Evolutionary conservation across 179 eudicot species (phyloP).

Genomic region (Silene noctiflora): DNA sequence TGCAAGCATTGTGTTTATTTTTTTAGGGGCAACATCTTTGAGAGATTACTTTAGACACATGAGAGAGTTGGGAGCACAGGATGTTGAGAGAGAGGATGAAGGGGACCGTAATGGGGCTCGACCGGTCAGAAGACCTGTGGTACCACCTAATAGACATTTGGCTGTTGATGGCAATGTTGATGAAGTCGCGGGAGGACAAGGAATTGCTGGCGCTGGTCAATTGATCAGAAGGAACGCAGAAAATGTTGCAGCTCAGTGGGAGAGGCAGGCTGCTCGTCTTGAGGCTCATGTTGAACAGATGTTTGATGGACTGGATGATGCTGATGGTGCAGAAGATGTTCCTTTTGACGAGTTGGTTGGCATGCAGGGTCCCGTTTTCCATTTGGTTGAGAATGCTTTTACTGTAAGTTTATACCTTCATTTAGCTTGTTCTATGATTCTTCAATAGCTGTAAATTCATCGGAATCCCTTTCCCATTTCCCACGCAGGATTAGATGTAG

Average conservation of each 20-base stretch:
- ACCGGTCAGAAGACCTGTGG: slow-evolving; percentile 78
- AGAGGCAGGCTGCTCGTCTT: slow-evolving; percentile 97
- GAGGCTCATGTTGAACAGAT: slow-evolving; percentile 99
- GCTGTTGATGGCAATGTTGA: slow-evolving; percentile 75
- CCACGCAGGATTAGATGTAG: background rate
- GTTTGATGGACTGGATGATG: slow-evolving; percentile 98
- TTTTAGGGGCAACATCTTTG: slow-evolving; percentile 93
- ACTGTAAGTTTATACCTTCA: slow-evolving; percentile 54
- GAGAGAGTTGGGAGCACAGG: slow-evolving; percentile 85
- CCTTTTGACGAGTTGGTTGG: slow-evolving; percentile 99
- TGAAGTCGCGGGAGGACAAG: slow-evolving; percentile 71
- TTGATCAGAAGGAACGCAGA: slow-evolving; percentile 87
- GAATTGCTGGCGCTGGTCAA: slow-evolving; percentile 90
- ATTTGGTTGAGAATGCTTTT: slow-evolving; percentile 95
- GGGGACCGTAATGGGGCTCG: slow-evolving; percentile 93
- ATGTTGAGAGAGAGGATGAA: slow-evolving; percentile 90
- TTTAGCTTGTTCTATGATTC: background rate
- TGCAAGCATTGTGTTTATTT: slow-evolving; percentile 97
- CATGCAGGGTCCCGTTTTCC: slow-evolving; percentile 99
- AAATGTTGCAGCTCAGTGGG: slow-evolving; percentile 95
- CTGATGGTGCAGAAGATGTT: slow-evolving; percentile 99
- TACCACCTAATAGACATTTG: slow-evolving; percentile 62
- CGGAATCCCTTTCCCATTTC: background rate
- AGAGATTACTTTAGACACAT: slow-evolving; percentile 92
- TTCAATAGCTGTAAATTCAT: background rate